Evolutionary conservation across 352 stramenopile genomes (phyloP).

Genomic region (Globisporangium carolinianum): DNA sequence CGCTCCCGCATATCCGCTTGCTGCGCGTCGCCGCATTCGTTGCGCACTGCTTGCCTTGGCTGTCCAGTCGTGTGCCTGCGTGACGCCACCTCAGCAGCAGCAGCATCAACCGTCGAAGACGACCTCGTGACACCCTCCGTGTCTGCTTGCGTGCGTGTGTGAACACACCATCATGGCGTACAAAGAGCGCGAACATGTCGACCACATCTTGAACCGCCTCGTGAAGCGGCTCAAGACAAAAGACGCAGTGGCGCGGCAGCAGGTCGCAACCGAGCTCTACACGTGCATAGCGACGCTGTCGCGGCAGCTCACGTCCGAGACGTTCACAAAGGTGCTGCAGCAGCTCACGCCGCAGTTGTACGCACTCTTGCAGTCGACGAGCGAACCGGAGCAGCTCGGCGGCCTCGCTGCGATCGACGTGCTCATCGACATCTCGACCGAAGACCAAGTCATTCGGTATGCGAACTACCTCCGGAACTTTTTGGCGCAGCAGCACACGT

Average conservation of each 20-base stretch:
- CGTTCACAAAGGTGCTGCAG: constrained; percentile 66
- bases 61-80: no score
- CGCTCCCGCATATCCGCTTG: no score
- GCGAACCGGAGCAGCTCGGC: constrained; percentile 66
- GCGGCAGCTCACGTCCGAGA: constrained; percentile 72
- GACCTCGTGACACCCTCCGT: no score
- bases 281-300: constrained; percentile 54
- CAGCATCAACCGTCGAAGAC: no score
- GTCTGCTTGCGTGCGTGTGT: no score
- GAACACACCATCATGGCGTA: constrained; percentile 8
- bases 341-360: constrained; percentile 78
- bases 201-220: constrained; percentile 45
- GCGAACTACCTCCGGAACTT: constrained; percentile 88
- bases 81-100: no score
- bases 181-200: constrained; percentile 65
- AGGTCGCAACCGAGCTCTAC: constrained; percentile 53
- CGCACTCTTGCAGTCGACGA: constrained; percentile 48
- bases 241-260: constrained; percentile 24
- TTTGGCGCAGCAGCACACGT: constrained; percentile 63
- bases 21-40: no score
- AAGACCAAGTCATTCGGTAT: constrained; percentile 88
- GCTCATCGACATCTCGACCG: constrained; percentile 75
- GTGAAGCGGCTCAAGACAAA: constrained; percentile 51
- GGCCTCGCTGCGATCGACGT: constrained; percentile 67
- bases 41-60: no score